These are phyloP conservation scores for Ormosia emarginata DNA, from an alignment of 306 rosid species.

Conservation along the genomic window DNA sequence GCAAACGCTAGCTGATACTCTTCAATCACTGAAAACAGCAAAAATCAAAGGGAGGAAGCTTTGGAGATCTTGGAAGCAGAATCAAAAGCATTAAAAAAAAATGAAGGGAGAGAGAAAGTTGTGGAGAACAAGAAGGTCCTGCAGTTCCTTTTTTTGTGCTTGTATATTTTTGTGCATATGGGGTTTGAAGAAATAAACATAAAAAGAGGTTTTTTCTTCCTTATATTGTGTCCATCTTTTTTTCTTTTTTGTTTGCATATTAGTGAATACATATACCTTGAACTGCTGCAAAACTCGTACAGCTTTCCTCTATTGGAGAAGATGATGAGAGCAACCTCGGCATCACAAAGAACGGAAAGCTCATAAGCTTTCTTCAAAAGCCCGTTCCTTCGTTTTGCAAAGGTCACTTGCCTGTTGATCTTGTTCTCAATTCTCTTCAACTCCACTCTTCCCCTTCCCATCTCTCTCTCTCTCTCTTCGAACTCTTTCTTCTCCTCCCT, in stretches of 20 bases:
- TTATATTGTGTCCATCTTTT: too few species aligned
- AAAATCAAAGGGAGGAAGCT: slow-evolving; percentile 1
- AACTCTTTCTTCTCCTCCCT: background rate
- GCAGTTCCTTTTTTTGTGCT: slow-evolving; percentile 17
- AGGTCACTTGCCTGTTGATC: slow-evolving; percentile 98
- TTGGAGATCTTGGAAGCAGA: slow-evolving; percentile 20
- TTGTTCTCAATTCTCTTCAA: slow-evolving; percentile 99
- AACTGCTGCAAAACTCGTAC: slow-evolving; percentile 98
- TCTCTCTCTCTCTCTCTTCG: slow-evolving; percentile 25
- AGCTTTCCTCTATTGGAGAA: slow-evolving; percentile 99
- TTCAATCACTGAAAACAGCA: slow-evolving; percentile 22
- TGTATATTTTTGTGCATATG: background rate
- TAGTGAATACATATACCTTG: slow-evolving; percentile 68
- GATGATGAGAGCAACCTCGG: slow-evolving; percentile 99
- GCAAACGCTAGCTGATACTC: background rate
- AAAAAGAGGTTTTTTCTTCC: too few species aligned
- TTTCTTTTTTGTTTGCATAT: slow-evolving; percentile 22
- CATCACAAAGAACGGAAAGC: slow-evolving; percentile 98
- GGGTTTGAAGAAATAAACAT: too few species aligned
- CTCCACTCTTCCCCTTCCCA: slow-evolving; percentile 99
- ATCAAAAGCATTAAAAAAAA: background rate
- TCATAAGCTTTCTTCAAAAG: slow-evolving; percentile 98
- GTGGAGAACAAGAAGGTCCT: background rate
- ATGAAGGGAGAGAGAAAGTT: background rate
- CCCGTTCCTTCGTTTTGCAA: slow-evolving; percentile 95